Evolutionary conservation across 331 rosid genomes (phyloP).

Genomic region (Pyracantha coccinea): DNA sequence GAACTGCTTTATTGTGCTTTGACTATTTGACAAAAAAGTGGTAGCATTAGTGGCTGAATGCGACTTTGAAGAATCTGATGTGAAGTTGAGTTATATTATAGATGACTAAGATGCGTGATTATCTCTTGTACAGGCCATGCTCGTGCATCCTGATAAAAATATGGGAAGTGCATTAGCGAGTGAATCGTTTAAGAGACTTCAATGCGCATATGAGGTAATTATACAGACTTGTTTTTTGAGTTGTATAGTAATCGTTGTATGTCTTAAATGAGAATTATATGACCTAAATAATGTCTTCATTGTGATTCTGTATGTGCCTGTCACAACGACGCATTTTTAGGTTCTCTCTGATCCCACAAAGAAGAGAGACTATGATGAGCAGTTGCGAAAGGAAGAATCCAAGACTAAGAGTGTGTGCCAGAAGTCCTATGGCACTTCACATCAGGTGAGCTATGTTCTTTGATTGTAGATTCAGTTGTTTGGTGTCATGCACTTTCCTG

Average conservation of each 20-base stretch:
- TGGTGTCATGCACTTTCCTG: neutral
- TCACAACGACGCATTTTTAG: constrained; percentile 17
- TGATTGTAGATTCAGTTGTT: neutral
- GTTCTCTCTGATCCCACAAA: constrained; percentile 82
- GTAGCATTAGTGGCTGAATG: neutral
- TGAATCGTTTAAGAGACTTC: constrained; percentile 89
- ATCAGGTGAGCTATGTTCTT: constrained; percentile 45
- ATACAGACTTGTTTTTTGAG: constrained; percentile 9
- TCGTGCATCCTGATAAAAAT: constrained; percentile 97
- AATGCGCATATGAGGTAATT: constrained; percentile 92
- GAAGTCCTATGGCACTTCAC: constrained; percentile 58
- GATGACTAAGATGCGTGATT: neutral
- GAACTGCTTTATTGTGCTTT: neutral
- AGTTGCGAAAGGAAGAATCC: constrained; percentile 83
- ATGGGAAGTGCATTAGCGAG: constrained; percentile 89
- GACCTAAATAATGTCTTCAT: neutral
- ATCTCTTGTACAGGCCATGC: constrained; percentile 66
- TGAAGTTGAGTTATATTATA: neutral
- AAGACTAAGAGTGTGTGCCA: constrained; percentile 88
- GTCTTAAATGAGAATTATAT: constrained; percentile 1
- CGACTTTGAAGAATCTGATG: neutral
- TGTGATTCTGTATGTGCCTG: neutral
- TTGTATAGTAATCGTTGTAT: constrained; percentile 11
- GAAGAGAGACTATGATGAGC: constrained; percentile 92
- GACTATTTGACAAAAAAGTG: neutral